Evolutionary conservation across 441 rosid genomes (phyloP).

Genomic region (Mallotus japonicus): DNA sequence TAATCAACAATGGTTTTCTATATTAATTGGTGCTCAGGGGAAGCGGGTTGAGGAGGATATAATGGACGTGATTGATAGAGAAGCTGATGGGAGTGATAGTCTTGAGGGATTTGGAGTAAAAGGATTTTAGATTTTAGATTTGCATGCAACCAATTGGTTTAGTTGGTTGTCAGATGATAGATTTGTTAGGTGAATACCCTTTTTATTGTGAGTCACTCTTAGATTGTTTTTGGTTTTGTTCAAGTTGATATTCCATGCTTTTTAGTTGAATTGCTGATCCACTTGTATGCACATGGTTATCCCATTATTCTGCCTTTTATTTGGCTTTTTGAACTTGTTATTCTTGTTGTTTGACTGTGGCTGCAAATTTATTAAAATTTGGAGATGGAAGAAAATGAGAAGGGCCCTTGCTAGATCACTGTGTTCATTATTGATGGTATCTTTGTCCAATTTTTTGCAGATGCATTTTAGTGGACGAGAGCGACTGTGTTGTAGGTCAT

Average conservation of each 20-base stretch:
- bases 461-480: conserved; percentile 95
- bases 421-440: not conserved
- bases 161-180: not conserved
- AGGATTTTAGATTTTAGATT: not conserved
- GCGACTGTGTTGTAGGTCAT: conserved; percentile 78
- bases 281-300: not conserved
- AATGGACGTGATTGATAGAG: conserved; percentile 98
- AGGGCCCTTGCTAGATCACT: too few relatives aligned
- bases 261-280: not conserved
- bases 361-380: not conserved
- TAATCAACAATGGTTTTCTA: conserved; percentile 16
- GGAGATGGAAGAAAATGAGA: not conserved
- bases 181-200: too few relatives aligned
- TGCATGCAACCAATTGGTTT: not conserved
- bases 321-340: not conserved
- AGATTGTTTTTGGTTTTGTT: too few relatives aligned
- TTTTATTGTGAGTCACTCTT: too few relatives aligned
- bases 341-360: not conserved
- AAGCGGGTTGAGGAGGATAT: conserved; percentile 96
- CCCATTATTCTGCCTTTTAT: too few relatives aligned
- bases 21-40: conserved; percentile 54
- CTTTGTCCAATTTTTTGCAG: conserved; percentile 40
- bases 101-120: conserved; percentile 63
- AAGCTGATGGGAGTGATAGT: conserved; percentile 99
- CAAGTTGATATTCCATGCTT: not conserved